Percentiles rank a stretch among this genome's conserved stretches.
Evolutionary conservation across 1,139 yeast genomes (phyloP).

Genomic region (Barnettozyma hawaiiensis): DNA sequence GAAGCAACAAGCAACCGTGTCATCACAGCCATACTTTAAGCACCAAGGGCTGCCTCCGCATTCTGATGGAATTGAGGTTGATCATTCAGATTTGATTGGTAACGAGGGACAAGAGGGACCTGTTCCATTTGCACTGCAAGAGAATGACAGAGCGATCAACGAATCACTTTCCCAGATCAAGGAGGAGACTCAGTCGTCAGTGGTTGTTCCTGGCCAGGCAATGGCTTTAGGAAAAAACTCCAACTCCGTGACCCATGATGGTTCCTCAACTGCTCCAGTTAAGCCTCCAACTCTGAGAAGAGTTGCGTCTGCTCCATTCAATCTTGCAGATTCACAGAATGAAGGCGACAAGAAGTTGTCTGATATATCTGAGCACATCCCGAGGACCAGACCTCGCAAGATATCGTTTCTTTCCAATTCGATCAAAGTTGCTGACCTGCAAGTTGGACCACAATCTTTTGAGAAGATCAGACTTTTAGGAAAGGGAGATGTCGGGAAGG

Average conservation of each 20-base stretch:
- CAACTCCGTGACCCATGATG: background rate
- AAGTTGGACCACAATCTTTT: slow-evolving; percentile 78
- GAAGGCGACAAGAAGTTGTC: slow-evolving; percentile 11
- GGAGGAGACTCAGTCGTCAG: slow-evolving; percentile 15
- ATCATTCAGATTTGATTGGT: slow-evolving; percentile 14
- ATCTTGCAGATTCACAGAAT: slow-evolving; percentile 25
- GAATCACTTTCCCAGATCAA: slow-evolving; percentile 17
- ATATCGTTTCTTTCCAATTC: slow-evolving; percentile 24
- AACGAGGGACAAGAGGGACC: slow-evolving; percentile 25
- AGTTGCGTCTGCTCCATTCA: slow-evolving; percentile 80
- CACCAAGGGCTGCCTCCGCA: slow-evolving; percentile 56
- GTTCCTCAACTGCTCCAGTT: background rate
- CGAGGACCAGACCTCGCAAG: slow-evolving; percentile 20
- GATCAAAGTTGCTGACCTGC: slow-evolving; percentile 23
- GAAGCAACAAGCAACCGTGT: slow-evolving; percentile 25
- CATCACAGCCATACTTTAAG: slow-evolving; percentile 44
- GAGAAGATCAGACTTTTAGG: slow-evolving; percentile 86
- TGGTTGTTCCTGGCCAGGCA: background rate
- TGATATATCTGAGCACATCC: slow-evolving; percentile 14
- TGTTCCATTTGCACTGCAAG: slow-evolving; percentile 32
- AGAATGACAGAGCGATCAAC: slow-evolving; percentile 22
- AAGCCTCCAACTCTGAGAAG: slow-evolving; percentile 53
- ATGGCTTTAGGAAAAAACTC: background rate
- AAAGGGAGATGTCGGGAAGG: slow-evolving; percentile 97
- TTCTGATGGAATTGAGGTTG: slow-evolving; percentile 20